Evolutionary conservation across 257 asterid genomes (phyloP), one percentile per base, ranked within the genome.

Genomic region (Salvia splendens): DNA sequence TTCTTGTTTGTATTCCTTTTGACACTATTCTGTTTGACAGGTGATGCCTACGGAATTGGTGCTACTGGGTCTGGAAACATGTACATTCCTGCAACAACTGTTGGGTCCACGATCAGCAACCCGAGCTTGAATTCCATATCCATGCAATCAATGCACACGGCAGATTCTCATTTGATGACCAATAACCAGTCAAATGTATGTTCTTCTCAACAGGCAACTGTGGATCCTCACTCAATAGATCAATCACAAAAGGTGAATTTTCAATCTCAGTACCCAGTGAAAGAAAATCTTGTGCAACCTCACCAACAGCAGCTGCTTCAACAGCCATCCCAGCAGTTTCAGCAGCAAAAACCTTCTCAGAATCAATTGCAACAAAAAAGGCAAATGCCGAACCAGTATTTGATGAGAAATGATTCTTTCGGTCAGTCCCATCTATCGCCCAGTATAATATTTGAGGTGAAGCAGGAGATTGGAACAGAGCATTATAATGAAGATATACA

Each of bases 31-130:
- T 68, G 58, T 77, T 58, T 70, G 71, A 64, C 94, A 94, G 99
- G 93, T 66, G 87, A 91, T 79, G 86, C 84, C 67, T 84, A 80
- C 82, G 95, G 89, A 74, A 69, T 78, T 67, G 79, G 81, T 69
- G 76, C 78, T 61, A 76, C 85, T 68, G 90, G 74, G 46, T 82
- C 96, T 76, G 96, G 89, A 73, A 88, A 77, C 75, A 55, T 84
- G 67, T 86, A 76, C 73, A 79, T 51, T 60, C 86, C 95, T 68
- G 85, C 72, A 52, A 72, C 89, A 65, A 79, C 92, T 75, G 74
- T 62, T 65, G 86, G 92, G 54, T 79, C 87, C 12, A 66, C 74
- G 68, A 75, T 63, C 72, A 84, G 76, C 80, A 80, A 73, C 68
- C 88, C 83, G 61, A 81, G 81, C 83, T 61, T 78, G 67, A 84